Evolutionary conservation across 1,284 basidiomycete species (phyloP).

Genomic region (Trametes sp.): DNA sequence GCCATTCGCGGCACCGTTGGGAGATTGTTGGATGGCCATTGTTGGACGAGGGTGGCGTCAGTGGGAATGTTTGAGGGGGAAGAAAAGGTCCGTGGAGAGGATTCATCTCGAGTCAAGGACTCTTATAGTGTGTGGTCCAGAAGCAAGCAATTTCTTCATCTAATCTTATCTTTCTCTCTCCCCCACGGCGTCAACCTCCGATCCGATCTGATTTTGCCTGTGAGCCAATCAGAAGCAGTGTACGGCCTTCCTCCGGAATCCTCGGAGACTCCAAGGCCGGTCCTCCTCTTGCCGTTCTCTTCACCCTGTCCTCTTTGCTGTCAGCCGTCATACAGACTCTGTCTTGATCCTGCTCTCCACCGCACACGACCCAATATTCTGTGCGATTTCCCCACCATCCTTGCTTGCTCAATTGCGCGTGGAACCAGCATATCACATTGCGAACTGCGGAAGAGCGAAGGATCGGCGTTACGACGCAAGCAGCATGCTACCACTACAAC

Average conservation of each 20-base stretch:
- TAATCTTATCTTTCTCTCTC: conserved; percentile 28
- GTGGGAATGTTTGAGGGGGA: not conserved
- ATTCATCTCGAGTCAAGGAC: conserved; percentile 17
- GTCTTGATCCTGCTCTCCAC: too few relatives aligned
- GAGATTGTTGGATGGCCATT: conserved; percentile 24
- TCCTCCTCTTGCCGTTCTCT: not conserved
- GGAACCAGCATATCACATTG: too few relatives aligned
- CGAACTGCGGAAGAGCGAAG: conserved; percentile 1
- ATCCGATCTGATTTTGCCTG: conserved; percentile 6
- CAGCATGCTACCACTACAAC: not conserved
- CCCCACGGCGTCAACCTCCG: too few relatives aligned
- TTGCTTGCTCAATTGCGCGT: too few relatives aligned
- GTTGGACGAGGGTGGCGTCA: not conserved
- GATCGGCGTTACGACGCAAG: conserved; percentile 6
- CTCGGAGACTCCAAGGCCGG: not conserved
- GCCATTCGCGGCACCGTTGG: conserved; percentile 13
- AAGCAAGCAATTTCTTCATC: conserved; percentile 20
- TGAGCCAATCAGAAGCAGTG: conserved; percentile 1
- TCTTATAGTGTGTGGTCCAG: conserved; percentile 3
- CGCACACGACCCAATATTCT: too few relatives aligned
- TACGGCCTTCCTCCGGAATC: not conserved
- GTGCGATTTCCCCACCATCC: too few relatives aligned
- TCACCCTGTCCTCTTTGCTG: not conserved
- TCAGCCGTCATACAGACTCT: too few relatives aligned
- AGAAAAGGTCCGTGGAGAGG: not conserved